Percentiles rank a stretch among this genome's conserved stretches.
These are phyloP conservation scores for Cladosporium sphaerospermum DNA, from an alignment of 2,329 filamentous ascomycete species.

Conservation along the genomic window DNA sequence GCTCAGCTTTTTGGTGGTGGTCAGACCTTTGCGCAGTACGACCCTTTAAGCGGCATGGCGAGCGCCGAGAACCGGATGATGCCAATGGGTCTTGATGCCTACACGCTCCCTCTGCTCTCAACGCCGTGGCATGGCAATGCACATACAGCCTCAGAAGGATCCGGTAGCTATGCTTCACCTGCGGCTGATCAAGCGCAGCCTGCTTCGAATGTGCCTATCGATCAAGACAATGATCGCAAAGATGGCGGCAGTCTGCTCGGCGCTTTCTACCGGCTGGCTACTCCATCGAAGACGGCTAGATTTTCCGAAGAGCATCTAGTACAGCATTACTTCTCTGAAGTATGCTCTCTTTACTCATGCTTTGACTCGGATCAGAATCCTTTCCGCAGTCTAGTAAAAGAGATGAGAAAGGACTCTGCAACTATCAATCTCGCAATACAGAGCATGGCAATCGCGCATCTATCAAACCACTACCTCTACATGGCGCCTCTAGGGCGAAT, in stretches of 20 bases:
- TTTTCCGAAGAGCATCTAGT: slow-evolving; percentile 42
- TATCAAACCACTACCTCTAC: slow-evolving; percentile 52
- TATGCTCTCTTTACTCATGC: slow-evolving; percentile 57
- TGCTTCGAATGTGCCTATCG: neutral
- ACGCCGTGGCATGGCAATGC: neutral
- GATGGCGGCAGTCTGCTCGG: slow-evolving; percentile 14
- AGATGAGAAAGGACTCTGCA: slow-evolving; percentile 52
- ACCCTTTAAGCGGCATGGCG: neutral
- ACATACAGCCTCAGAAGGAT: neutral
- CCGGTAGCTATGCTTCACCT: neutral
- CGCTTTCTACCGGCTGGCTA: slow-evolving; percentile 21
- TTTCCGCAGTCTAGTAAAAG: slow-evolving; percentile 53
- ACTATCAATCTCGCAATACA: slow-evolving; percentile 57
- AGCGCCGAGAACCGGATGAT: neutral
- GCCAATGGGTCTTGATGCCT: neutral
- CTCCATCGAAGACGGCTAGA: slow-evolving; percentile 23
- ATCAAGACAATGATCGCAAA: neutral
- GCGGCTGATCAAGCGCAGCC: neutral
- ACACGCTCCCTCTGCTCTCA: neutral
- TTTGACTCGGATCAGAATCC: slow-evolving; percentile 59
- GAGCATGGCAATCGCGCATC: slow-evolving; percentile 57
- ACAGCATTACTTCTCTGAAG: slow-evolving; percentile 59
- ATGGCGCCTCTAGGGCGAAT: slow-evolving; percentile 46
- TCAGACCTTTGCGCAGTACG: neutral
- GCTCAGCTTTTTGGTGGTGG: neutral